Conservation (phyloP, 2,329 filamentous ascomycete species). For the Pezicula radicicola region DNA sequence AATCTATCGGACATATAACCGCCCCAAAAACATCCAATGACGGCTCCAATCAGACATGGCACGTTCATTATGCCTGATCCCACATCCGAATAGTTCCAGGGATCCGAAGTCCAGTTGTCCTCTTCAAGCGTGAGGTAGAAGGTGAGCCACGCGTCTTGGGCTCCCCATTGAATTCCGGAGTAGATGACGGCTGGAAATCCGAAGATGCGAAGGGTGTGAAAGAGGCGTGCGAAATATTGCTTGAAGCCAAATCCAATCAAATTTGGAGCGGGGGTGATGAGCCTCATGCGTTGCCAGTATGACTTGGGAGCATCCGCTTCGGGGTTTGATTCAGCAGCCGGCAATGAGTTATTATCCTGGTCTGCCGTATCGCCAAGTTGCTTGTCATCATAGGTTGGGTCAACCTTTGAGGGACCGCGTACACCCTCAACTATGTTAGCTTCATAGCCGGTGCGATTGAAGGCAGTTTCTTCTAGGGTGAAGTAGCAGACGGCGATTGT, state of each 20-base stretch:
- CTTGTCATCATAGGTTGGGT: neutral
- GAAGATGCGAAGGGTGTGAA: conserved; percentile 54
- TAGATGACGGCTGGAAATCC: conserved; percentile 55
- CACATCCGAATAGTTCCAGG: conserved; percentile 52
- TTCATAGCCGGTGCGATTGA: conserved; percentile 39
- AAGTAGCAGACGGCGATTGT: conserved; percentile 48
- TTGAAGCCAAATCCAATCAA: conserved; percentile 48
- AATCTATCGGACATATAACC: conserved; percentile 55
- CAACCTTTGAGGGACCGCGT: conserved; percentile 1
- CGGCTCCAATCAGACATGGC: conserved; percentile 50
- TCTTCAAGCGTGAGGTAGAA: conserved; percentile 58
- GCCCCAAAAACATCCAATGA: conserved; percentile 54
- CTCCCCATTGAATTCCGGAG: conserved; percentile 56
- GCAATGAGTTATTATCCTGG: conserved; percentile 10
- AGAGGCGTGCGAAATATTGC: conserved; percentile 50
- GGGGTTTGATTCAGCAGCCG: conserved; percentile 1
- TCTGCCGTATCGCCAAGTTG: neutral
- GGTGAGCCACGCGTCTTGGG: conserved; percentile 57
- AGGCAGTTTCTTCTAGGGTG: conserved; percentile 49
- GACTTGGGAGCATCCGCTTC: conserved; percentile 33
- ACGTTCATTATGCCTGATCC: conserved; percentile 56
- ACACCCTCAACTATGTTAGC: conserved; percentile 22
- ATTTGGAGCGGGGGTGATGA: conserved; percentile 54
- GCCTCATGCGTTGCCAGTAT: conserved; percentile 51
- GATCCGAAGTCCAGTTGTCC: conserved; percentile 49